Conservation (phyloP, 2,329 filamentous ascomycete genomes). For the Fusarium pseudocircinatum region DNA sequence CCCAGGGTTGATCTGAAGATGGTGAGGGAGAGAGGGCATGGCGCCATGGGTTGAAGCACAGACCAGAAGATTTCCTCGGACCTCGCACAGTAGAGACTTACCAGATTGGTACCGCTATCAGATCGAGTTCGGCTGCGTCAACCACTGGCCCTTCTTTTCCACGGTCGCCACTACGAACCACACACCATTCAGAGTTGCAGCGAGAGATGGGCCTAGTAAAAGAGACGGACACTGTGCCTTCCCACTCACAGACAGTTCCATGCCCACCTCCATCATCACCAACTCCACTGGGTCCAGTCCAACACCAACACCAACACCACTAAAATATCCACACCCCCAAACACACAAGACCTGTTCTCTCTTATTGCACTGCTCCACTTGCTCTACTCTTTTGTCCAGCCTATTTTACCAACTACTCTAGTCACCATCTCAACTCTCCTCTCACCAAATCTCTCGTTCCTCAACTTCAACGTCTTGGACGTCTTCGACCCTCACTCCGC, state of each 20-base stretch:
- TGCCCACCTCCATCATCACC: conserved; percentile 42
- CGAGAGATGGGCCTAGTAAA: not conserved
- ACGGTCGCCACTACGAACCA: conserved; percentile 20
- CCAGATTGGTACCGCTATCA: conserved; percentile 17
- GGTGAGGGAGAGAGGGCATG: conserved; percentile 16
- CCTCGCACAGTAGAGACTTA: conserved; percentile 25
- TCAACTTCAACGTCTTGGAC: conserved; percentile 8
- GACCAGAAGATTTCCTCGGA: not conserved
- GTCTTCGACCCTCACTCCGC: not conserved
- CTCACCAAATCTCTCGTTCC: conserved; percentile 30
- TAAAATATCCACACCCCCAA: conserved; percentile 38
- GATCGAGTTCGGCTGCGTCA: not conserved
- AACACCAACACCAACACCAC: conserved; percentile 32
- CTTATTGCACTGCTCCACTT: conserved; percentile 37
- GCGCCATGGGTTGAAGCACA: conserved; percentile 27
- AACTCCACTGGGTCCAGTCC: conserved; percentile 29
- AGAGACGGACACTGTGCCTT: conserved; percentile 24
- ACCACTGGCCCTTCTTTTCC: not conserved
- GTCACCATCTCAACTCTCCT: conserved; percentile 32
- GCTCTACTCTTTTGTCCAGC: conserved; percentile 34
- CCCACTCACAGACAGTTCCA: conserved; percentile 23
- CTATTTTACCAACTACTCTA: conserved; percentile 31
- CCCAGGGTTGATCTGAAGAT: conserved; percentile 16
- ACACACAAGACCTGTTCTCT: conserved; percentile 42
- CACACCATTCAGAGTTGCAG: conserved; percentile 3